These are phyloP conservation scores for Eruca vesicaria DNA, from an alignment of 441 rosid species.

Conservation along the genomic window DNA sequence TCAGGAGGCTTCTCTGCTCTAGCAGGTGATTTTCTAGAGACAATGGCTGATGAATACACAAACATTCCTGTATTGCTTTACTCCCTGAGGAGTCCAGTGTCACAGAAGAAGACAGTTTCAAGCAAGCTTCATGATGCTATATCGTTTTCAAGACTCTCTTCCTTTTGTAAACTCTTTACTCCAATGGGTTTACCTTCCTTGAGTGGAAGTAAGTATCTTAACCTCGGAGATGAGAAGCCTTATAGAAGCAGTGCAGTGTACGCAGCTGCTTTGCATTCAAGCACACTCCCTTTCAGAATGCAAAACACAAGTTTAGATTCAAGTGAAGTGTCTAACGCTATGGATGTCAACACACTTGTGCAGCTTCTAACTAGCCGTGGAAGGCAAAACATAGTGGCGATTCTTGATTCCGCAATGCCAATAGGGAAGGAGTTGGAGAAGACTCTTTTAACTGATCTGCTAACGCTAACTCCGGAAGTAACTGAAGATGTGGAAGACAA, in stretches of 20 bases:
- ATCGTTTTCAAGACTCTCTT: constrained; percentile 68
- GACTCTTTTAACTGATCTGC: constrained; percentile 47
- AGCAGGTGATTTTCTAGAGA: constrained; percentile 78
- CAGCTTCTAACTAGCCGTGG: constrained; percentile 63
- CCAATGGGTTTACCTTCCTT: constrained; percentile 78
- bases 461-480: constrained; percentile 69
- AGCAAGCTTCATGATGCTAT: constrained; percentile 76
- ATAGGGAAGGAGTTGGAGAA: constrained; percentile 49
- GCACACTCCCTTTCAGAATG: constrained; percentile 72
- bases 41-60: constrained; percentile 75
- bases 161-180: constrained; percentile 66
- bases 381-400: constrained; percentile 65
- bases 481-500: constrained; percentile 58
- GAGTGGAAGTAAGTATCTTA: constrained; percentile 62
- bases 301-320: constrained; percentile 54
- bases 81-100: constrained; percentile 57
- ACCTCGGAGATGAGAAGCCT: constrained; percentile 65
- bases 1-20: constrained; percentile 84
- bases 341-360: constrained; percentile 59
- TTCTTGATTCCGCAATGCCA: constrained; percentile 77
- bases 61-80: constrained; percentile 73
- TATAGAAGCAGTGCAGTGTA: constrained; percentile 77
- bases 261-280: constrained; percentile 82
- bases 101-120: constrained; percentile 52
- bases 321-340: constrained; percentile 45